These are phyloP conservation scores for Chloris gayana DNA, from an alignment of 176 grass and related monocot genomes.

Conservation along the genomic window DNA sequence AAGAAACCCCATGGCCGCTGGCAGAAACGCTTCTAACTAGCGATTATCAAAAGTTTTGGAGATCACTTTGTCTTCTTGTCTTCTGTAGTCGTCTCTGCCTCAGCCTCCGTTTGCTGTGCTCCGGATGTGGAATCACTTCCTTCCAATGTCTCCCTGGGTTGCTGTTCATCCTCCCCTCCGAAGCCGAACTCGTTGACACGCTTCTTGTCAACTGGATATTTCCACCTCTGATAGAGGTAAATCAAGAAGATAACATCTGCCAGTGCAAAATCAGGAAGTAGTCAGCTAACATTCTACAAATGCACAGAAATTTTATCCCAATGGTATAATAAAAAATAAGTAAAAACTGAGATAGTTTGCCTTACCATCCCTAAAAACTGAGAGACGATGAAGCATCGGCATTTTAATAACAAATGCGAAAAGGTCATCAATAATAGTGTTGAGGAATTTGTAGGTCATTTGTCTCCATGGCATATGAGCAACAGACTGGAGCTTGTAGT, in stretches of 20 bases:
- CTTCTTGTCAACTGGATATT: slow-evolving; percentile 93
- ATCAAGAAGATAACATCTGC: slow-evolving; percentile 99
- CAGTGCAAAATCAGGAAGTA: slow-evolving; percentile 17
- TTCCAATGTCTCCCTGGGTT: slow-evolving; percentile 48
- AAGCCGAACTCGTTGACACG: slow-evolving; percentile 97
- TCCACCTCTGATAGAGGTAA: slow-evolving; percentile 97
- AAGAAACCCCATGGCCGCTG: slow-evolving; percentile 22
- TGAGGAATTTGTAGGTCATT: slow-evolving; percentile 99
- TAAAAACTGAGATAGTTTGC: slow-evolving; percentile 1
- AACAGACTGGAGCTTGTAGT: slow-evolving; percentile 96
- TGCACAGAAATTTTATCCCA: neutral
- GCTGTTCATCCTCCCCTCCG: slow-evolving; percentile 71
- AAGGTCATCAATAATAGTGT: slow-evolving; percentile 97
- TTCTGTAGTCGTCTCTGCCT: slow-evolving; percentile 31
- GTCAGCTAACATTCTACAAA: slow-evolving; percentile 9
- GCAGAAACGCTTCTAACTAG: neutral
- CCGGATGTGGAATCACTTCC: slow-evolving; percentile 42
- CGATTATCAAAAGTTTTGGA: neutral
- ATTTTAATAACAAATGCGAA: slow-evolving; percentile 99
- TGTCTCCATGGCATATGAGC: slow-evolving; percentile 99
- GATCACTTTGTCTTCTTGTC: slow-evolving; percentile 78
- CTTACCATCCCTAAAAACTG: slow-evolving; percentile 99
- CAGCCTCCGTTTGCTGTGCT: slow-evolving; percentile 38
- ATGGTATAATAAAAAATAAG: neutral
- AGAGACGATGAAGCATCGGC: slow-evolving; percentile 94